These are phyloP conservation scores for Pyrenochaeta sp. DNA, from an alignment of 2,329 filamentous ascomycete species.

Conservation along the genomic window DNA sequence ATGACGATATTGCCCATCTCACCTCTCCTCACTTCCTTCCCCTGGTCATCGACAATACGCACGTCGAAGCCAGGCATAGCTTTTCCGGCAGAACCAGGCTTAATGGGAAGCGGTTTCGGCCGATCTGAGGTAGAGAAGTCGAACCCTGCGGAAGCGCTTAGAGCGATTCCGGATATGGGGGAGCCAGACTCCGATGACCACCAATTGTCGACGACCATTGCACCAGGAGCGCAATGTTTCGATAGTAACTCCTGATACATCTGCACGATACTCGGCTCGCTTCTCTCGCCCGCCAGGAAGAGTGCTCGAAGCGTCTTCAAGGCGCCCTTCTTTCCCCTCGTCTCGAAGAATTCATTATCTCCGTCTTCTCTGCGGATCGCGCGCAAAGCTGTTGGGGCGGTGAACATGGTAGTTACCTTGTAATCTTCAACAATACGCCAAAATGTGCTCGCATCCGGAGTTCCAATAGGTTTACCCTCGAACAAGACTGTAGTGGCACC, in stretches of 20 bases:
- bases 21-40: conserved; percentile 73
- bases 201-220: conserved; percentile 75
- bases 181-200: conserved; percentile 77
- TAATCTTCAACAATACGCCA: conserved; percentile 89
- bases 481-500: conserved; percentile 88
- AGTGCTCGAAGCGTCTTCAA: conserved; percentile 76
- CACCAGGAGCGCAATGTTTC: conserved; percentile 69
- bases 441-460: conserved; percentile 85
- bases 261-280: conserved; percentile 83
- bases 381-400: conserved; percentile 84
- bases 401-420: conserved; percentile 80
- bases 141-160: conserved; percentile 69
- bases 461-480: conserved; percentile 93
- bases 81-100: conserved; percentile 88
- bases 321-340: conserved; percentile 72
- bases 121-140: conserved; percentile 57
- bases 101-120: conserved; percentile 67
- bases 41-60: conserved; percentile 81
- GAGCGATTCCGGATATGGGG: conserved; percentile 71
- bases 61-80: conserved; percentile 93
- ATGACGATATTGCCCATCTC: conserved; percentile 94
- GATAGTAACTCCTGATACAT: conserved; percentile 79
- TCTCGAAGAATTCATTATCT: conserved; percentile 70
- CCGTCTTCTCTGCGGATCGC: conserved; percentile 89
- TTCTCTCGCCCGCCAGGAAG: conserved; percentile 89